A percentile compares a stretch with the other conserved stretches of the same genome.
These are phyloP conservation scores for Babesia sp. DNA, from an alignment of 169 alveolate genomes.

Conservation along the genomic window DNA sequence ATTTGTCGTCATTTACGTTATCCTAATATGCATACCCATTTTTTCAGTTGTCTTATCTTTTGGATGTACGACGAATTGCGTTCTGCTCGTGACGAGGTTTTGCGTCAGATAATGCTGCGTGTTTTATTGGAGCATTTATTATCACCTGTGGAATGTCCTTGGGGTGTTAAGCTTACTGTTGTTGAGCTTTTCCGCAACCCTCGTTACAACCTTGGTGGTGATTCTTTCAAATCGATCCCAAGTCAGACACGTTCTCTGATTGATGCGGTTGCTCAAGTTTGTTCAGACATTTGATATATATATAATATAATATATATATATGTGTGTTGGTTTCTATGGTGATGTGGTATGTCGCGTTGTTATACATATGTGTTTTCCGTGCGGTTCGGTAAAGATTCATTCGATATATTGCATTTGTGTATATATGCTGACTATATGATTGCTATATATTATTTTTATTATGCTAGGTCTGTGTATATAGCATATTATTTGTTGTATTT, in stretches of 20 bases:
- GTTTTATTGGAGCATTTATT: constrained; percentile 90
- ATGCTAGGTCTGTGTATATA: no score
- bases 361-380: no score
- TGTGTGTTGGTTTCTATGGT: no score
- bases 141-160: constrained; percentile 94
- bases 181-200: constrained; percentile 91
- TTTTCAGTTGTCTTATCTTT: constrained; percentile 85
- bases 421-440: neutral
- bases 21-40: constrained; percentile 94
- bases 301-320: neutral
- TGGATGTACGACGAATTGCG: constrained; percentile 85
- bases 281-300: neutral
- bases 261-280: constrained; percentile 9
- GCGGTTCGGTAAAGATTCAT: no score
- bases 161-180: constrained; percentile 96
- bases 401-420: no score
- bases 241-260: constrained; percentile 5
- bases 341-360: no score
- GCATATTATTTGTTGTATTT: no score
- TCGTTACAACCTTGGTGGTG: constrained; percentile 77
- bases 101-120: constrained; percentile 91
- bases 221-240: constrained; percentile 59
- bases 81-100: constrained; percentile 69
- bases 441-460: neutral
- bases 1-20: constrained; percentile 93